A percentile compares a stretch with the other conserved stretches of the same genome.
These are phyloP conservation scores for Fomitopsis schrenkii DNA, from an alignment of 1,284 basidiomycete genomes.

Conservation along the genomic window DNA sequence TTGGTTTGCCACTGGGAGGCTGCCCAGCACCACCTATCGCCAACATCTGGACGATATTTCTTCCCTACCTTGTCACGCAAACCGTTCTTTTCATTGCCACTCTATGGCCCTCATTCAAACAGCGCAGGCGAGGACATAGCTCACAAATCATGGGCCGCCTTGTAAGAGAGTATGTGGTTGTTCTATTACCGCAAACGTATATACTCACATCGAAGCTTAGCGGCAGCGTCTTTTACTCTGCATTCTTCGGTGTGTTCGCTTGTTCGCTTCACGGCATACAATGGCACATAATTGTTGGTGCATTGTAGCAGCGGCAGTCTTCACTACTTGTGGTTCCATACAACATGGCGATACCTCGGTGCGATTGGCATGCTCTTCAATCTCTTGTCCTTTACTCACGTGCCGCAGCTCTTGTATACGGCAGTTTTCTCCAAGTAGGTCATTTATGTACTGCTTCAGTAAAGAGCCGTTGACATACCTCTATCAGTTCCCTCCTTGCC, in stretches of 20 bases:
- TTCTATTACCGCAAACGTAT: no score
- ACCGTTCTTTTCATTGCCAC: slow-evolving; percentile 21
- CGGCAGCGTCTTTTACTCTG: slow-evolving; percentile 1
- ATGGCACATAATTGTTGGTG: no score
- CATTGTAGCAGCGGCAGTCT: slow-evolving; percentile 4
- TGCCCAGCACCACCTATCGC: slow-evolving; percentile 19
- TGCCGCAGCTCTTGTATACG: not conserved
- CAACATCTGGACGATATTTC: slow-evolving; percentile 19
- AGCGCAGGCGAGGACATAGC: slow-evolving; percentile 11
- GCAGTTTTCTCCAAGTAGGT: not conserved
- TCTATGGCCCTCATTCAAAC: slow-evolving; percentile 9
- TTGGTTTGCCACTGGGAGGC: slow-evolving; percentile 9
- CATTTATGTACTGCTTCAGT: not conserved
- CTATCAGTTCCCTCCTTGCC: slow-evolving; percentile 3
- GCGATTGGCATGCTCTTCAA: not conserved
- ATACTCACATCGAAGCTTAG: not conserved
- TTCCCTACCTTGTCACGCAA: slow-evolving; percentile 19
- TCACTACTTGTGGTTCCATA: slow-evolving; percentile 15
- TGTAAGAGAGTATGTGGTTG: slow-evolving; percentile 20
- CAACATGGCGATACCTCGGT: slow-evolving; percentile 11
- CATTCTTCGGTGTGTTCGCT: not conserved
- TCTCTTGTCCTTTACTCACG: not conserved
- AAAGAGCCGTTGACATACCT: not conserved
- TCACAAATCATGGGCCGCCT: slow-evolving; percentile 17
- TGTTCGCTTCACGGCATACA: not conserved